phyloP scores from a whole-genome alignment of 176 grass and related monocot genomes.

The Musa beccarii region DNA sequence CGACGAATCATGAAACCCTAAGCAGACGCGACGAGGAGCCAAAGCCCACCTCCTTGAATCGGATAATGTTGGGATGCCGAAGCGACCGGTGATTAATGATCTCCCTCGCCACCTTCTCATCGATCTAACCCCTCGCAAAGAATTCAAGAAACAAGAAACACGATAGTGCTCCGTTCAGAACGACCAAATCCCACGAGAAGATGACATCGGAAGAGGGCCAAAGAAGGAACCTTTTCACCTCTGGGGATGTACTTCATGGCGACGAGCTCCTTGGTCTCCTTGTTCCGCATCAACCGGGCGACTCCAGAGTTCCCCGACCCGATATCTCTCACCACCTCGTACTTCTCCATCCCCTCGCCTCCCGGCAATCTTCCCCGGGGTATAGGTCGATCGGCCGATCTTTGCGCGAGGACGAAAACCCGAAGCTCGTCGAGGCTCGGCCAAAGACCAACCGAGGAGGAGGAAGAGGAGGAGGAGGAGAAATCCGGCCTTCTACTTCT shows the following conservation, averaged over 20 bases:
- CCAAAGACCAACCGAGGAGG: neutral
- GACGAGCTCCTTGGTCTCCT: slow-evolving; percentile 83
- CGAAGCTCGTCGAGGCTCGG: slow-evolving; percentile 4
- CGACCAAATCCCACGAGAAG: neutral
- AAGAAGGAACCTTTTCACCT: slow-evolving; percentile 52
- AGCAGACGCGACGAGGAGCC: neutral
- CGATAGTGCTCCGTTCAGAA: neutral
- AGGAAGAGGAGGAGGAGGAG: neutral
- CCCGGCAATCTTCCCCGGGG: neutral
- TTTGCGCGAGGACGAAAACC: neutral
- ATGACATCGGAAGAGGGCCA: neutral
- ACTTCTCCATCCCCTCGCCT: slow-evolving; percentile 47
- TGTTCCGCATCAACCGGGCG: slow-evolving; percentile 72
- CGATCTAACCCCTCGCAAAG: slow-evolving; percentile 26
- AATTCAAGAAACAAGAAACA: neutral
- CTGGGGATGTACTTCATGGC: slow-evolving; percentile 83
- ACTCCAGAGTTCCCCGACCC: slow-evolving; percentile 80
- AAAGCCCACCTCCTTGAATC: slow-evolving; percentile 62
- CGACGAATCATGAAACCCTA: slow-evolving; percentile 5
- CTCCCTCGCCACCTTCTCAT: slow-evolving; percentile 61
- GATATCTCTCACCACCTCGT: slow-evolving; percentile 80
- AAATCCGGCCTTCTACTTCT: neutral
- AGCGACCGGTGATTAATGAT: slow-evolving; percentile 91
- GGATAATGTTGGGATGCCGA: slow-evolving; percentile 75
- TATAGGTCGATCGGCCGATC: neutral